Conservation (phyloP, 2,329 filamentous ascomycete genomes). For the Alternaria rosae region DNA sequence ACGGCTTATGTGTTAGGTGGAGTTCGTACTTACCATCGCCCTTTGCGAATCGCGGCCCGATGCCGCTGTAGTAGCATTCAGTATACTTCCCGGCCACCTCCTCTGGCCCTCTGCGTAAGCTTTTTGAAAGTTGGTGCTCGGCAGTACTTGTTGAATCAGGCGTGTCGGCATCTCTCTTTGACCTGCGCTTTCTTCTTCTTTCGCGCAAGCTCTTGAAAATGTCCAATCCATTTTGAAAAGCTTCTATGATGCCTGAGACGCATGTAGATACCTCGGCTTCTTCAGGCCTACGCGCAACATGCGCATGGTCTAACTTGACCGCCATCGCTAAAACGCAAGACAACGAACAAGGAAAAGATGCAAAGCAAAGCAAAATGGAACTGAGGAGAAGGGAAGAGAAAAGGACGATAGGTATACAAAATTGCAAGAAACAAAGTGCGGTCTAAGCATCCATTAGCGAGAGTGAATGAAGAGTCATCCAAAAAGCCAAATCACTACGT, state of each 20-base stretch:
- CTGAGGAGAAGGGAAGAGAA: constrained; percentile 14
- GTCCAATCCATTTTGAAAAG: constrained; percentile 55
- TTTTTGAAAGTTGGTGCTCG: constrained; percentile 51
- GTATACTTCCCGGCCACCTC: constrained; percentile 55
- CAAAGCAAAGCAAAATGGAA: constrained; percentile 13
- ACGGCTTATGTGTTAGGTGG: neutral
- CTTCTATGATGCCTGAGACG: constrained; percentile 53
- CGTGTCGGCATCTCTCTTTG: constrained; percentile 27
- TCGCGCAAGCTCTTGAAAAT: constrained; percentile 54
- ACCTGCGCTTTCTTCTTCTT: constrained; percentile 41
- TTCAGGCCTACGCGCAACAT: constrained; percentile 23
- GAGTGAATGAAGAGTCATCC: constrained; percentile 36
- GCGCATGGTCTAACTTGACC: constrained; percentile 27
- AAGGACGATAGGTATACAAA: constrained; percentile 18
- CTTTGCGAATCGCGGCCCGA: constrained; percentile 51
- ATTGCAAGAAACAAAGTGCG: constrained; percentile 28
- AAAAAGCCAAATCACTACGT: constrained; percentile 22
- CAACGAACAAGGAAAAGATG: constrained; percentile 19
- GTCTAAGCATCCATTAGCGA: constrained; percentile 30
- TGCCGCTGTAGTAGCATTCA: constrained; percentile 42
- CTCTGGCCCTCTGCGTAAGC: constrained; percentile 51
- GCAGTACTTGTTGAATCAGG: constrained; percentile 34
- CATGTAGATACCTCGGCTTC: constrained; percentile 43
- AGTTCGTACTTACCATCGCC: constrained; percentile 52
- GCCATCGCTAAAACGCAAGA: constrained; percentile 32